Percentiles rank a stretch among this genome's conserved stretches.
phyloP scores from a whole-genome alignment of 2,329 filamentous ascomycete genomes.

The Pseudogymnoascus sp. region DNA sequence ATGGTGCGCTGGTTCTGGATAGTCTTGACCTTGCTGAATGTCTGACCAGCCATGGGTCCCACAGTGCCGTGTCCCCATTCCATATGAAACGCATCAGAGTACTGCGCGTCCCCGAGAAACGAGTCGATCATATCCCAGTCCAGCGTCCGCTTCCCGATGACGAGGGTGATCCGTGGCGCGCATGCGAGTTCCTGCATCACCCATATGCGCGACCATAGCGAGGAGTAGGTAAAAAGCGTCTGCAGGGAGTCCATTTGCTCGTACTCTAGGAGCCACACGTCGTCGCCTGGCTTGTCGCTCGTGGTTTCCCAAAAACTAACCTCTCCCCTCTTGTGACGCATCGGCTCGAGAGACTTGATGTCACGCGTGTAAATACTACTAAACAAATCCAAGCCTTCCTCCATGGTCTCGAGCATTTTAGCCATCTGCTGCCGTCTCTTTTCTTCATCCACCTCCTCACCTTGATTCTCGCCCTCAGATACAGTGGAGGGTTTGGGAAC shows the following conservation, averaged over 20 bases:
- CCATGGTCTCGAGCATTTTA: background rate
- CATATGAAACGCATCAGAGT: slow-evolving; percentile 8
- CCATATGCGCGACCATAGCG: slow-evolving; percentile 14
- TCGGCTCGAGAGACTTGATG: background rate
- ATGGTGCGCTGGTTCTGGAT: slow-evolving; percentile 2
- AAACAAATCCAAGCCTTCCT: background rate
- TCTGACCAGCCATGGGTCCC: background rate
- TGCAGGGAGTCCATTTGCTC: background rate
- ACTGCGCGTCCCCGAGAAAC: background rate
- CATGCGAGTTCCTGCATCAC: slow-evolving; percentile 15
- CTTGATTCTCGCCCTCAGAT: background rate
- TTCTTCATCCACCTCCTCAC: background rate
- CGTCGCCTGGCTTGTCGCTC: background rate
- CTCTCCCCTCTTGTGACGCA: background rate
- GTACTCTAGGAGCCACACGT: background rate
- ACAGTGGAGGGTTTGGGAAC: background rate
- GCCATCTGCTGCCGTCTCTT: background rate
- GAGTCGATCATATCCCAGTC: slow-evolving; percentile 13
- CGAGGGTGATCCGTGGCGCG: slow-evolving; percentile 13
- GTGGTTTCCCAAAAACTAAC: background rate
- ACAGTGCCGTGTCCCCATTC: background rate
- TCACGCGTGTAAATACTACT: background rate
- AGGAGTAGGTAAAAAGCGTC: background rate
- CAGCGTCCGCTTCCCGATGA: slow-evolving; percentile 1
- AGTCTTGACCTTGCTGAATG: background rate